Percentiles rank a stretch among this genome's conserved stretches.
Conservation (phyloP, 768 basidiomycete genomes). For the Pleurotus citrinopileatus region DNA sequence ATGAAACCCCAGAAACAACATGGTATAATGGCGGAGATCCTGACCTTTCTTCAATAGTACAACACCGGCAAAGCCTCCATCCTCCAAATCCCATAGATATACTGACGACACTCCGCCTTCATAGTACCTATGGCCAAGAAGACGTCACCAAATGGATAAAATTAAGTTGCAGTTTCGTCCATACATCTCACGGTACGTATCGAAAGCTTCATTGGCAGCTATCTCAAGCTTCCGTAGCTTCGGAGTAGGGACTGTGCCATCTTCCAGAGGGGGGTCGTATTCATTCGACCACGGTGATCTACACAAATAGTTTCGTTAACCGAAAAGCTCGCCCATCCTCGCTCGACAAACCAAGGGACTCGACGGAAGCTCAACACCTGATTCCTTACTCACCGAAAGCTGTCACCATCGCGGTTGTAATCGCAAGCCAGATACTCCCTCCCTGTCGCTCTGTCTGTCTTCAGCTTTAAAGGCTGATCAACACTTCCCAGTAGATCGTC, state of each 20-base stretch:
- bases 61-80: constrained; percentile 95
- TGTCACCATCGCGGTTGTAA: constrained; percentile 90
- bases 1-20: background rate
- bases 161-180: background rate
- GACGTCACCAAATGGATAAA: background rate
- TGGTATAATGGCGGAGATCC: constrained; percentile 15
- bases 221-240: constrained; percentile 91
- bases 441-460: constrained; percentile 76
- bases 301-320: background rate
- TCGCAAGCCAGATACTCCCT: constrained; percentile 92
- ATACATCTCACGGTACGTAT: constrained; percentile 95
- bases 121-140: constrained; percentile 66
- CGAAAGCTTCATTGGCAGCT: constrained; percentile 93
- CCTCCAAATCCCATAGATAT: constrained; percentile 97
- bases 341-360: background rate
- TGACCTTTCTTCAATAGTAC: constrained; percentile 93
- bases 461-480: constrained; percentile 87
- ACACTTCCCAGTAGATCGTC: constrained; percentile 95
- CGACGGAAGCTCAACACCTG: background rate
- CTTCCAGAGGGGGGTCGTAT: constrained; percentile 87
- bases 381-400: constrained; percentile 63
- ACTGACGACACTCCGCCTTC: constrained; percentile 98
- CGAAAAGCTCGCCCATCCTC: too few species aligned
- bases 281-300: constrained; percentile 99
- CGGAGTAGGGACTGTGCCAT: constrained; percentile 82